Percentiles rank a stretch among this genome's conserved stretches.
Conservation (phyloP, 2,329 filamentous ascomycete genomes). For the Cladophialophora exuberans region DNA sequence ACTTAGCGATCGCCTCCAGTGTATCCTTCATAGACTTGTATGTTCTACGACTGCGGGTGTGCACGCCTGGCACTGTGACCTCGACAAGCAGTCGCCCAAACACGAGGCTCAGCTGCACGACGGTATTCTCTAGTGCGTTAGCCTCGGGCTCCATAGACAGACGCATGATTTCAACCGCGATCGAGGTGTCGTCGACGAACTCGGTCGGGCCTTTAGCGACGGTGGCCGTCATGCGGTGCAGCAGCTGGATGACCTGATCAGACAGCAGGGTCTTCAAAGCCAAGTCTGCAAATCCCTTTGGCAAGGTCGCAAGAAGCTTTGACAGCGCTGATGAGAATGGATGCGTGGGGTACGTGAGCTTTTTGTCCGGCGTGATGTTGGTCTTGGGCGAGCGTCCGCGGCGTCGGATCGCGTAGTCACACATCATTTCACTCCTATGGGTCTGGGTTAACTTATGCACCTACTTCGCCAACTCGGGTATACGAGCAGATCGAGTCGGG, state of each 20-base stretch:
- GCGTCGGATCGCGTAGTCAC: conserved; percentile 11
- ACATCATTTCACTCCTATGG: conserved; percentile 16
- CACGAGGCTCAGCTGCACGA: conserved; percentile 1
- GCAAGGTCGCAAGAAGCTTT: conserved; percentile 7
- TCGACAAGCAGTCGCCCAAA: background rate
- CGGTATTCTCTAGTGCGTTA: background rate
- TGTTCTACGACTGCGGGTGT: too few relatives aligned
- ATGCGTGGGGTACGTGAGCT: conserved; percentile 16
- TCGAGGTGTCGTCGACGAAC: conserved; percentile 4
- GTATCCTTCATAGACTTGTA: background rate
- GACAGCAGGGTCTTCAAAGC: conserved; percentile 7
- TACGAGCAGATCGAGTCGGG: background rate
- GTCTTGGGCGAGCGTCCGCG: conserved; percentile 5
- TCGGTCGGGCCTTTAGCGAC: conserved; percentile 1
- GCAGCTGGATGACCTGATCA: conserved; percentile 14
- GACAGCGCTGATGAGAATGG: conserved; percentile 17
- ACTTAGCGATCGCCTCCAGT: background rate
- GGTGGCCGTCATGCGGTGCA: conserved; percentile 5
- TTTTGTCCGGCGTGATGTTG: conserved; percentile 2
- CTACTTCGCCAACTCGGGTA: background rate
- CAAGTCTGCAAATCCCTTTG: conserved; percentile 19
- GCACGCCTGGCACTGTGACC: too few relatives aligned
- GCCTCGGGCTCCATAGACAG: conserved; percentile 6
- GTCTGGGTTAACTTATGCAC: too few relatives aligned
- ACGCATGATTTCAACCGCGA: conserved; percentile 14